Conservation (phyloP, 495 filamentous ascomycete species). For the Trichoderma asperelloides region DNA sequence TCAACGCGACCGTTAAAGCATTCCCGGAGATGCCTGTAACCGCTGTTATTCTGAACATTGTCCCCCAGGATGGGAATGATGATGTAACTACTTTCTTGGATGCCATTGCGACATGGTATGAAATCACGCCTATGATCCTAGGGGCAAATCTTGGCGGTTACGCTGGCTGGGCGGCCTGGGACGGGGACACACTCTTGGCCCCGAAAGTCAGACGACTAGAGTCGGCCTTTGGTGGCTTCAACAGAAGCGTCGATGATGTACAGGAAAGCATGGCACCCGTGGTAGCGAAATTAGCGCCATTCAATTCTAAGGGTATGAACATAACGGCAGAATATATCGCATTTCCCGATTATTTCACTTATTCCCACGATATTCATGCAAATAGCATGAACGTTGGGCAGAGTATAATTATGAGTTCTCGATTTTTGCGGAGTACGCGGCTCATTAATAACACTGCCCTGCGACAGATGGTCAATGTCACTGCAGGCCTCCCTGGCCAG, state of each 20-base stretch:
- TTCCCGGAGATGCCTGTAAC: slow-evolving; percentile 19
- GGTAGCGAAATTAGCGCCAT: not conserved
- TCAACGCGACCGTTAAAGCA: slow-evolving; percentile 34
- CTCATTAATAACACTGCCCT: slow-evolving; percentile 25
- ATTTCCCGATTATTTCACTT: not conserved
- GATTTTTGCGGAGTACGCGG: slow-evolving; percentile 21
- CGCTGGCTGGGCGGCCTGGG: slow-evolving; percentile 1
- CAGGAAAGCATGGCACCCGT: not conserved
- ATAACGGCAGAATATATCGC: not conserved
- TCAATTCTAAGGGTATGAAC: not conserved
- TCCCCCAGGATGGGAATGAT: not conserved
- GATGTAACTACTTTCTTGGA: not conserved
- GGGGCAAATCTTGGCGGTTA: not conserved
- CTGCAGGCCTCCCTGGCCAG: slow-evolving; percentile 15
- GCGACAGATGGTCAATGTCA: slow-evolving; percentile 16
- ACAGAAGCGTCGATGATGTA: not conserved
- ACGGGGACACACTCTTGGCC: not conserved
- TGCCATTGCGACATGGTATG: not conserved
- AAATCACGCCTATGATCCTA: not conserved
- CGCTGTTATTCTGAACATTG: slow-evolving; percentile 14
- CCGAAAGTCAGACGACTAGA: not conserved
- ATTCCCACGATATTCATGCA: not conserved
- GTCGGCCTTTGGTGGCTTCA: not conserved
- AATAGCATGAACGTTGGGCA: not conserved
- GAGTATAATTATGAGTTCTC: slow-evolving; percentile 8